Evolutionary conservation across 2,329 filamentous ascomycete species (phyloP).

Genomic region (Sporothrix curviconia): DNA sequence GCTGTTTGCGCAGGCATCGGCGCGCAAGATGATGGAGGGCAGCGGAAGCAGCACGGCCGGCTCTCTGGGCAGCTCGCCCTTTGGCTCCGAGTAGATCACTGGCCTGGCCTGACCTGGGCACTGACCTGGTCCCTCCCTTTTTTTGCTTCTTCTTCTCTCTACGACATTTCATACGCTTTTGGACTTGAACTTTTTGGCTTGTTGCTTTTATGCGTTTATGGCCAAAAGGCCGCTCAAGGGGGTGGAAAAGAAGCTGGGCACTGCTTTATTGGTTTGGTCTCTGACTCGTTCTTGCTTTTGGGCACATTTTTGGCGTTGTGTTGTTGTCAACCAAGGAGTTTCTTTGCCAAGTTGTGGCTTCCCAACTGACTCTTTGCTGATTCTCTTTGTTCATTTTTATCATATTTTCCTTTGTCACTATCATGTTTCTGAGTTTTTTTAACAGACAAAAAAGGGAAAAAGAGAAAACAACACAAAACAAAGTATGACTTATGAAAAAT

Average conservation of each 20-base stretch:
- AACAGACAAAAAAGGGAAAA: not conserved
- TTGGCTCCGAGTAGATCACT: not conserved
- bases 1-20: constrained; percentile 58
- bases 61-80: constrained; percentile 8
- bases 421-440: not conserved
- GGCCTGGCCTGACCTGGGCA: not conserved
- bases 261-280: not conserved
- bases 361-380: not conserved
- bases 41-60: constrained; percentile 36
- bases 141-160: not conserved
- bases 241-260: not conserved
- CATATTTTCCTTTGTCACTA: not conserved
- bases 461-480: too few species aligned
- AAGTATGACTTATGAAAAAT: too few species aligned
- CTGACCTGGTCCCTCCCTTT: not conserved
- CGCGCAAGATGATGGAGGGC: constrained; percentile 51
- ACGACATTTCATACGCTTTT: not conserved
- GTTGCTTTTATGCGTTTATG: not conserved
- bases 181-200: not conserved
- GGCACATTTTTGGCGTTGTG: constrained; percentile 3
- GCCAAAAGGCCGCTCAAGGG: not conserved
- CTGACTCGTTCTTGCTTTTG: too few species aligned
- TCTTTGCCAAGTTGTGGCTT: not conserved
- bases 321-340: not conserved
- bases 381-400: too few species aligned